phyloP scores from a whole-genome alignment of 2,329 filamentous ascomycete genomes.

The Microcyclosporella mali region DNA sequence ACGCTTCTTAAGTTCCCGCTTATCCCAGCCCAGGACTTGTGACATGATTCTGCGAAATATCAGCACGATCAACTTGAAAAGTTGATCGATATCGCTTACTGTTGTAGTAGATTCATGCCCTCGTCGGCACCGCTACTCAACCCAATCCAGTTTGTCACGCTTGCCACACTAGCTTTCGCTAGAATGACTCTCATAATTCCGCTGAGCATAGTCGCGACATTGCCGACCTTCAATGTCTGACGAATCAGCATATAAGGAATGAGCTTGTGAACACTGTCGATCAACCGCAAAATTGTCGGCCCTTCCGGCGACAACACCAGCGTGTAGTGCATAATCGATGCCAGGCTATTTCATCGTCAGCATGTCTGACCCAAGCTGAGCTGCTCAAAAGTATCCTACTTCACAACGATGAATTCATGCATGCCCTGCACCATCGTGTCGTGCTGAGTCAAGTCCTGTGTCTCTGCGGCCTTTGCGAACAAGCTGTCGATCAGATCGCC shows the following conservation, averaged over 20 bases:
- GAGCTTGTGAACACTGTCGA: constrained; percentile 64
- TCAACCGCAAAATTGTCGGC: constrained; percentile 63
- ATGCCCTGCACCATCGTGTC: constrained; percentile 57
- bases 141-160: constrained; percentile 73
- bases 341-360: constrained; percentile 48
- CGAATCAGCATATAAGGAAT: constrained; percentile 66
- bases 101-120: constrained; percentile 74
- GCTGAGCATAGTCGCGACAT: constrained; percentile 75
- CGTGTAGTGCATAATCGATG: constrained; percentile 67
- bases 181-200: constrained; percentile 66
- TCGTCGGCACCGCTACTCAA: constrained; percentile 65
- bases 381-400: constrained; percentile 44
- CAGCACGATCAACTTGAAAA: background rate
- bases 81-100: constrained; percentile 29
- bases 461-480: constrained; percentile 55
- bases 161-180: constrained; percentile 69
- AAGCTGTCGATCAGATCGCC: constrained; percentile 60
- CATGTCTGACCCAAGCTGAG: constrained; percentile 1
- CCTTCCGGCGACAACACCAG: constrained; percentile 70
- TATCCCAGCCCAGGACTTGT: constrained; percentile 67
- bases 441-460: constrained; percentile 58
- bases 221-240: constrained; percentile 68
- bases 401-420: constrained; percentile 63
- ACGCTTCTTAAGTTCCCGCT: constrained; percentile 60
- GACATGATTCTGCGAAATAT: constrained; percentile 57